These are phyloP conservation scores for Puccinia coronata DNA, from an alignment of 1,284 basidiomycete genomes.

Conservation along the genomic window DNA sequence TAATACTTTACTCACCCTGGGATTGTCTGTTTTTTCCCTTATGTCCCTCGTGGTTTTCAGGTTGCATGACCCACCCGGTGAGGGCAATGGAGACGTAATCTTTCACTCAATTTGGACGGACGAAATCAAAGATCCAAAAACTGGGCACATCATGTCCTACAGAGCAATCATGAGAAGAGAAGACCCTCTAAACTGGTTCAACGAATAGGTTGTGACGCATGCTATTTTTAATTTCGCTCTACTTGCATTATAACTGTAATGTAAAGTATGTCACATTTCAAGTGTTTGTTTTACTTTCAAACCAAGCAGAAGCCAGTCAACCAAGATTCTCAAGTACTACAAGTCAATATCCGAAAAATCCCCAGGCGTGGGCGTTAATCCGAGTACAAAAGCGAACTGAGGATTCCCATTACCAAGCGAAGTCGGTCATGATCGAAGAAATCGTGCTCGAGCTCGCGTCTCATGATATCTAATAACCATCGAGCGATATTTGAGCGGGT, in stretches of 20 bases:
- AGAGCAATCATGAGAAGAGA: constrained; percentile 30
- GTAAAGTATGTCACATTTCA: not conserved
- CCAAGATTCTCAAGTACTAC: no score
- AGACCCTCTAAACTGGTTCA: constrained; percentile 32
- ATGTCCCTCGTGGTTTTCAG: not conserved
- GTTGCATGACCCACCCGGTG: constrained; percentile 35
- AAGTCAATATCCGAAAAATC: no score
- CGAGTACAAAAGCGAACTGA: not conserved
- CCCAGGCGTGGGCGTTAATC: not conserved
- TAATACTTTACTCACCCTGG: no score
- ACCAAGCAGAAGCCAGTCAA: no score
- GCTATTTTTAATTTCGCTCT: no score
- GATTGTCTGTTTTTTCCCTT: no score
- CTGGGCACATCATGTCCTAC: not conserved
- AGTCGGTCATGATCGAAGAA: constrained; percentile 19
- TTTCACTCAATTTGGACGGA: constrained; percentile 39
- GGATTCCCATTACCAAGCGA: not conserved
- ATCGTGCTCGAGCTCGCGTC: constrained; percentile 20
- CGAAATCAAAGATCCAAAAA: constrained; percentile 17
- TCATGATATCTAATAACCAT: constrained; percentile 14
- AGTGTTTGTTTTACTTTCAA: no score
- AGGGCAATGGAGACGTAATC: constrained; percentile 16
- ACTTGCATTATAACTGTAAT: not conserved
- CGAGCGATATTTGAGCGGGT: not conserved
- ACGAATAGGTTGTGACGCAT: not conserved